Evolutionary conservation across 495 filamentous ascomycete genomes (phyloP), one percentile per base, ranked within the genome.

Genomic region (Hypoxylon crocopeplum): DNA sequence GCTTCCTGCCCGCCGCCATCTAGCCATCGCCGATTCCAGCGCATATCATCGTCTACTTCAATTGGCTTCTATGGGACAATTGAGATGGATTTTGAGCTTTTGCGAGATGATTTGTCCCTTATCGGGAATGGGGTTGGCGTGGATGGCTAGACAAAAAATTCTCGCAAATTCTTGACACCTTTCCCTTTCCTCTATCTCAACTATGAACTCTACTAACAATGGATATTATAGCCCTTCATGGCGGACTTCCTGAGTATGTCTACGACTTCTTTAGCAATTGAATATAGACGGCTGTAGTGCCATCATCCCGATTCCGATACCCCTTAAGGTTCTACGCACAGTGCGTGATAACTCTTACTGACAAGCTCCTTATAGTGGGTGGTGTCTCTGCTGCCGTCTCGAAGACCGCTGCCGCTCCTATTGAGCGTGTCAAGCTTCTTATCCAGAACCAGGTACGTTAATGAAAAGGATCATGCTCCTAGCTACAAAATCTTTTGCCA

Each of bases 401-500:
- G 70, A 98, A 98, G 90, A 98, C 94, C 68, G 95, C 95, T 74
- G 94, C 94, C 77, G 94, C 94, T 82, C 94, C 94, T 80, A 98
- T 98, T 72, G 94, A 98, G 92, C 94, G 94, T 90, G 88, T 98
- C 83, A 98, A 98, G 92, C 94, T 98, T 74, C 90, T 98, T 71
- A 96, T 98, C 85, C 94, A 98, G 86, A 98, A 98, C 85, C 94
- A 98, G 89, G 93, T 97, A 86, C 58, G 90, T 79, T 39, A 24
- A 12, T 36, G 10, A 17, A 34, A 34, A 34, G 13, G 13, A 7
- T n/a, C 32, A 34, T 3, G 6, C 7, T 34, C 12, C 7, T 5
- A 29, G 17, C 48, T 21, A 47, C 25, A 47, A 53, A 42, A 48
- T 46, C 30, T 53, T 30, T 12, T 39, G 24, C 25, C 50, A n/a